Base-by-base conservation (phyloP, 225 moss, liverwort and hornwort genomes). In the Antitrichia curtipendula region DNA sequence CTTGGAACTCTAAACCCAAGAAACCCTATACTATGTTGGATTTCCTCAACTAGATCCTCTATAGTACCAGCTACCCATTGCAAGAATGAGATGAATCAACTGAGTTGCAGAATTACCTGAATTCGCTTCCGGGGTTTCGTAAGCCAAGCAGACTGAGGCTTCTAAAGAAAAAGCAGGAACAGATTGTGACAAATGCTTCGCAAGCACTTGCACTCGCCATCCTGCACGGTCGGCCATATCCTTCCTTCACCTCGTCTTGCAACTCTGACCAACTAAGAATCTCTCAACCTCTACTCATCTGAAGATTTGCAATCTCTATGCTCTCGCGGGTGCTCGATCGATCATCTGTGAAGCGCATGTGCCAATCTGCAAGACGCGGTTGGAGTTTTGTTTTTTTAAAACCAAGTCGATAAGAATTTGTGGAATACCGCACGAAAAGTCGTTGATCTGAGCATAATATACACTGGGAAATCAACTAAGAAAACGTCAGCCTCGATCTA, bases 151-250 rank as follows among this genome's bases (percentile, higher is more conserved):
- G 21, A 6, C 75, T 18, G 88, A 88, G 70, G 75, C 22, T 53
- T 87, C 76, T 27, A 92, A 50, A 54, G 82, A 53, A 58, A 64
- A 15, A 32, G 83, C 62, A 77, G 77, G 80, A 50, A 66, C 81
- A 18, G 66, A 38, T 61, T 85, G 88, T 29, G 81, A 59, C 81
- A 88, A 63, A 82, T 92, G 90, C 76, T 85, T 87, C 24, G 72
- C 71, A 19, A 90, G 75, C 75, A 90, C 92, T 80, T 86, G 83
- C 4, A 90, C 87, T 69, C 92, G 88, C 92, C 92, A 90, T 81
- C 71, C 87, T 56, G 92, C 92, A 40, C 88, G 79, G 73, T 86
- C 53, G 15, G 86, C 90, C 90, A 90, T 90, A 74, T 43, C 58
- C 75, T 54, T 54, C 82, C 54, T n/a, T 18, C 49, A 34, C 81